Evolutionary conservation across 106 monocot species (phyloP).

Genomic region (Apostasia ramifera): DNA sequence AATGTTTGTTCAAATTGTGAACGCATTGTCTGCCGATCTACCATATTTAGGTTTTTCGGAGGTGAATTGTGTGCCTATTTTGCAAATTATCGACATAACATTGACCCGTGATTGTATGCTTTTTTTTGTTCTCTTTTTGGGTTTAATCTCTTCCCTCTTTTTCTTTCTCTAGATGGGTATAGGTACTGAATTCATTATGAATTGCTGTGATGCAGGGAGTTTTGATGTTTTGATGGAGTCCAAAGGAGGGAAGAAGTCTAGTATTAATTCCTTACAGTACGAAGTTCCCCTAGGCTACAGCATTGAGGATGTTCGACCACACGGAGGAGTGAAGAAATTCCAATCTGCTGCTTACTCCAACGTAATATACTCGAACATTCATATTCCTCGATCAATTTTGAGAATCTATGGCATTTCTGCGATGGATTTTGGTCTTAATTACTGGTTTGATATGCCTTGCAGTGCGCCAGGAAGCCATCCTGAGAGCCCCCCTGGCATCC

Average conservation of each 20-base stretch:
- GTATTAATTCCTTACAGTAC: slow-evolving; percentile 61
- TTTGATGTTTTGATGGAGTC: slow-evolving; percentile 95
- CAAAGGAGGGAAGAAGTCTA: slow-evolving; percentile 77
- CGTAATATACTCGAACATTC: slow-evolving; percentile 23
- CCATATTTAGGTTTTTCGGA: too few species aligned
- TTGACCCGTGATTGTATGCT: too few species aligned
- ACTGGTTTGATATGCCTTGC: slow-evolving; percentile 10
- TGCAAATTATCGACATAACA: too few species aligned
- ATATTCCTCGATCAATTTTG: neutral
- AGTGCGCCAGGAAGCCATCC: slow-evolving; percentile 91
- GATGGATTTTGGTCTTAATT: neutral
- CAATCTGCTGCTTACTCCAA: slow-evolving; percentile 98
- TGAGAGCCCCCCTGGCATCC: slow-evolving; percentile 33
- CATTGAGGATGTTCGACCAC: slow-evolving; percentile 91
- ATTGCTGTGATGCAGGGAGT: slow-evolving; percentile 19
- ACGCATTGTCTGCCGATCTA: too few species aligned
- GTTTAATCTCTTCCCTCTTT: too few species aligned
- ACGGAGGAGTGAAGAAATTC: slow-evolving; percentile 93
- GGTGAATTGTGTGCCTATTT: too few species aligned
- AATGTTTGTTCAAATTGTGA: too few species aligned
- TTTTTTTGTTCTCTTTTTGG: too few species aligned
- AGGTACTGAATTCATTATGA: neutral
- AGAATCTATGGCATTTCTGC: neutral
- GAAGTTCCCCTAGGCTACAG: slow-evolving; percentile 90
- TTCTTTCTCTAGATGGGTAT: too few species aligned